phyloP scores from a whole-genome alignment of 495 filamentous ascomycete genomes.

The Pseudotulostoma volvatum region DNA sequence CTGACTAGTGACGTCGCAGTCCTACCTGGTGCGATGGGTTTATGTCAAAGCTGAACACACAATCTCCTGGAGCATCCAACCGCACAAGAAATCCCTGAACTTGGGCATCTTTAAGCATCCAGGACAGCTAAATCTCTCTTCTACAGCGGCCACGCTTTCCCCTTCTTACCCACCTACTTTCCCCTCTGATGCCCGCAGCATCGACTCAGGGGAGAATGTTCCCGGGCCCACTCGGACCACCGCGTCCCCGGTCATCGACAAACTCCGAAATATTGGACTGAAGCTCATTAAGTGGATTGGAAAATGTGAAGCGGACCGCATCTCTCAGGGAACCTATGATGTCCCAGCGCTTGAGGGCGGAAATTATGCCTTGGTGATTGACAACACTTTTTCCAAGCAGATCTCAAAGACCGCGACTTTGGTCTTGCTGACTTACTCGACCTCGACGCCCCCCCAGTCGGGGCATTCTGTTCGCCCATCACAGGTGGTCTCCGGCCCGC shows the following conservation, averaged over 20 bases:
- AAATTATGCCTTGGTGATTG: conserved; percentile 93
- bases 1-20: conserved; percentile 33
- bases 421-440: conserved; percentile 85
- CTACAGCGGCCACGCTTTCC: conserved; percentile 29
- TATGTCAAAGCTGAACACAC: conserved; percentile 75
- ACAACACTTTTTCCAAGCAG: conserved; percentile 97
- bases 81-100: conserved; percentile 94
- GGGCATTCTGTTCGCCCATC: conserved; percentile 46
- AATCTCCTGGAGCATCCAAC: conserved; percentile 94
- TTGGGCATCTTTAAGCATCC: conserved; percentile 97
- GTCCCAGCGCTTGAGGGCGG: conserved; percentile 56
- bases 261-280: conserved; percentile 69
- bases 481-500: conserved; percentile 27
- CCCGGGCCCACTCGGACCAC: conserved; percentile 14
- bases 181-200: conserved; percentile 24
- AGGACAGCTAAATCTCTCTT: conserved; percentile 39
- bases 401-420: conserved; percentile 88
- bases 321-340: conserved; percentile 79
- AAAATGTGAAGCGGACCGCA: conserved; percentile 90
- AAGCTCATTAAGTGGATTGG: conserved; percentile 78
- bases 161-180: conserved; percentile 22
- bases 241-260: conserved; percentile 55
- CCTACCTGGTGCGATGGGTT: conserved; percentile 95
- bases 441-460: conserved; percentile 62
- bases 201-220: conserved; percentile 28